Evolutionary conservation across 2,329 filamentous ascomycete genomes (phyloP), one percentile per base, ranked within the genome.

Genomic region (Exophiala dermatitidis): DNA sequence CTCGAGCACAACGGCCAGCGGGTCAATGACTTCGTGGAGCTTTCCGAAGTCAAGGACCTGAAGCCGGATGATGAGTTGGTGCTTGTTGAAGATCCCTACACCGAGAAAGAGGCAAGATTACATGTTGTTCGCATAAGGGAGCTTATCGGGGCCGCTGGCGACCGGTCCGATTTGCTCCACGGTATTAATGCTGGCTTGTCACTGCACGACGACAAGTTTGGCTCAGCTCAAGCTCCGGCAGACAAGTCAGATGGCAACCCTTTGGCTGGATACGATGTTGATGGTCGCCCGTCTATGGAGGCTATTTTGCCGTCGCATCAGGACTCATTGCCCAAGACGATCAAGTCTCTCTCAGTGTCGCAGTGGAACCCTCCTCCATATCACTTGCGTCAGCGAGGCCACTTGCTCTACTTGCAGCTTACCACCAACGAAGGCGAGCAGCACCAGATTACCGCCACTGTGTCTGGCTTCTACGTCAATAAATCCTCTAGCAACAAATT

Each of bases 321-420:
- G 56, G 80, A 84, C 10, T 73, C 84, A 19, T 77, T 86, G 2
- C 91, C 91, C 2, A 96, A 91, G 77, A 95, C 90, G 0, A 79
- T 98, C 62, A 97, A 96, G 74, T 81, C 84, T 9, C 82, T 98
- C 49, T 83, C 88, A 31, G 76, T 98, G 31, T 97, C 93, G 9
- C 79, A 90, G 4, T 98, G 93, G 93, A 97, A 97, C 72, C 93
- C 94, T 36, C 90, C 91, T 38, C 93, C 93, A 44, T 90, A 91
- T 68, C 83, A 95, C 67, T 80, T 96, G 48, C 84, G 90, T 61
- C 89, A 95, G 67, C 89, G 87, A 67, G 93, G 93, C 26, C 93
- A 98, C 69, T 76, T 98, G 53, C 79, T 98, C 46, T 98, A 98
- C 71, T 78, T 98, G 19, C 79, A 89, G 59, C 78, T 93, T 41